These are phyloP conservation scores for Crithidia expoeki DNA, from an alignment of 208 protist species.

Conservation along the genomic window DNA sequence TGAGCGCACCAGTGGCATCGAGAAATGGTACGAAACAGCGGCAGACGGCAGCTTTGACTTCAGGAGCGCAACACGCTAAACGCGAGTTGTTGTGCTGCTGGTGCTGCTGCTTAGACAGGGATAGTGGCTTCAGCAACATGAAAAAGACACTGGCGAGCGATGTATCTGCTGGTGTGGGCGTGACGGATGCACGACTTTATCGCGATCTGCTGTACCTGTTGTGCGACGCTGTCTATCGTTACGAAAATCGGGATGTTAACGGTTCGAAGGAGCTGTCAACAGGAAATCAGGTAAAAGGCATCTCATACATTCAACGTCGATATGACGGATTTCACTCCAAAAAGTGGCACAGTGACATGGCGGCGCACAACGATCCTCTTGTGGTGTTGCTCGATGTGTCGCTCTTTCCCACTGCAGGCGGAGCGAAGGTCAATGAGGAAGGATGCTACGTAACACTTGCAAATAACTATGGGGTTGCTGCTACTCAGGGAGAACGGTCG, in stretches of 20 bases:
- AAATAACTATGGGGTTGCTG: neutral
- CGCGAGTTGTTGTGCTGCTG: neutral
- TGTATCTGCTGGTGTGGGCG: neutral
- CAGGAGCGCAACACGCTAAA: neutral
- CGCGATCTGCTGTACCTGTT: conserved; percentile 19
- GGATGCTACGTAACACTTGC: neutral
- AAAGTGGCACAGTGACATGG: neutral
- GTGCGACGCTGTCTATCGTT: conserved; percentile 1
- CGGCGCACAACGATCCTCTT: neutral
- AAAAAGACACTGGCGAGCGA: neutral
- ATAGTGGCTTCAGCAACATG: neutral
- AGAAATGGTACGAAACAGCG: neutral
- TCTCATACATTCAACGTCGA: neutral
- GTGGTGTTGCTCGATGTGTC: conserved; percentile 22
- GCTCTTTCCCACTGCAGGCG: neutral
- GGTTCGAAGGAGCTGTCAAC: neutral
- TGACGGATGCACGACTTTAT: conserved; percentile 17
- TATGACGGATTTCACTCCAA: neutral
- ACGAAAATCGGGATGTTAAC: neutral
- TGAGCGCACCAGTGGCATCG: neutral
- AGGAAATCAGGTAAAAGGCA: neutral
- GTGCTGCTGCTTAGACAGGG: neutral
- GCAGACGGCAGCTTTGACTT: neutral
- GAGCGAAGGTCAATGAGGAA: neutral
- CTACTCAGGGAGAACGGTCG: neutral